Percentiles rank a stretch among this genome's conserved stretches.
phyloP scores from a whole-genome alignment of 768 basidiomycete species.

The Tephrocybe sp. region DNA sequence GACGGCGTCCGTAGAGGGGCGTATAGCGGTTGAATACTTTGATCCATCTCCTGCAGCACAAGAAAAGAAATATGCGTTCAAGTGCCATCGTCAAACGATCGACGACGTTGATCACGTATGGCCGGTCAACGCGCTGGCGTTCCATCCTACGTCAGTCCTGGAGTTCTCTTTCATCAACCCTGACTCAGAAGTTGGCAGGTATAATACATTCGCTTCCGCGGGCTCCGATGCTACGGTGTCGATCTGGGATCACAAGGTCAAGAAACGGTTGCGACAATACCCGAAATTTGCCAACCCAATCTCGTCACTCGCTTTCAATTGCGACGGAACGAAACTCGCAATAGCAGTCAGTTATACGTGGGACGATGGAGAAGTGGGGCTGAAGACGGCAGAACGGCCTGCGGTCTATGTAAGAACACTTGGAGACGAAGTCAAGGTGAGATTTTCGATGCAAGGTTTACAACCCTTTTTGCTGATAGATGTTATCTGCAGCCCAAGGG shows the following conservation, averaged over 20 bases:
- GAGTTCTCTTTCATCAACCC: neutral
- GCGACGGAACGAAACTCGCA: conserved; percentile 79
- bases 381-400: conserved; percentile 63
- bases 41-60: conserved; percentile 78
- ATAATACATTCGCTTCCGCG: conserved; percentile 93
- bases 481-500: conserved; percentile 15
- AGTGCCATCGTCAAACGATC: conserved; percentile 90
- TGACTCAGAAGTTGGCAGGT: conserved; percentile 38
- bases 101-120: conserved; percentile 94
- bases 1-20: conserved; percentile 90
- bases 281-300: conserved; percentile 76
- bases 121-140: conserved; percentile 94
- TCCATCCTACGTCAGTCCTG: conserved; percentile 75
- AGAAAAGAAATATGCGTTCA: conserved; percentile 92
- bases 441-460: neutral
- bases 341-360: conserved; percentile 88
- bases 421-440: conserved; percentile 79
- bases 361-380: conserved; percentile 81
- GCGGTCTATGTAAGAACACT: conserved; percentile 60
- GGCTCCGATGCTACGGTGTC: conserved; percentile 94
- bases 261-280: conserved; percentile 92
- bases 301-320: conserved; percentile 80
- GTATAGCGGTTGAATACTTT: conserved; percentile 97
- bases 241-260: conserved; percentile 96
- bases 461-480: neutral